These are phyloP conservation scores for Tuber umbilicatum DNA, from an alignment of 495 filamentous ascomycete species.

Conservation along the genomic window DNA sequence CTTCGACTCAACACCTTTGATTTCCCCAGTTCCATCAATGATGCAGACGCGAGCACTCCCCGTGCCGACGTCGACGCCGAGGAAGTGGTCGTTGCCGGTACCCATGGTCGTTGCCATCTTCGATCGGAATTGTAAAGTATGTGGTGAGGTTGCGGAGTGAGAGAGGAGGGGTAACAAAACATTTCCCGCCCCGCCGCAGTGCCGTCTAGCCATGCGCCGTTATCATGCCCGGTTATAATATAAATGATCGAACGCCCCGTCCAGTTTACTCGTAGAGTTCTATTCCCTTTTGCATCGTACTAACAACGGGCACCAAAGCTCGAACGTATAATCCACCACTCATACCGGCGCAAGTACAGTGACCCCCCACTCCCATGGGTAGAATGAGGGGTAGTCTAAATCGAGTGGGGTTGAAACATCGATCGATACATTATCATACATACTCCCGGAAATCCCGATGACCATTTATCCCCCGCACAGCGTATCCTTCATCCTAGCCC, in stretches of 20 bases:
- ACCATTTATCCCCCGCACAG: not conserved
- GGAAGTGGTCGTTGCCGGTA: slow-evolving; percentile 50
- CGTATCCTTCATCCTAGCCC: not conserved
- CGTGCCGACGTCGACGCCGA: slow-evolving; percentile 93
- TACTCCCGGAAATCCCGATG: not conserved
- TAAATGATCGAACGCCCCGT: not conserved
- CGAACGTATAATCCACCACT: too few relatives aligned
- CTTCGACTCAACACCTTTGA: slow-evolving; percentile 82
- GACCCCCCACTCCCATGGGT: too few relatives aligned
- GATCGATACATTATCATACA: not conserved
- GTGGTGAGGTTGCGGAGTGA: not conserved
- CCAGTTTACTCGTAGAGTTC: too few relatives aligned
- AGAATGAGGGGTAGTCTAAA: too few relatives aligned
- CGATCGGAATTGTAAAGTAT: not conserved
- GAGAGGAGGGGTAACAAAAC: not conserved
- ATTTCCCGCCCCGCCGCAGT: too few relatives aligned
- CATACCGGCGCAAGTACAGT: too few relatives aligned
- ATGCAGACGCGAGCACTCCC: slow-evolving; percentile 92
- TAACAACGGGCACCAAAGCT: too few relatives aligned
- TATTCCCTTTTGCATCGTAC: too few relatives aligned
- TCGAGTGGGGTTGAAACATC: not conserved
- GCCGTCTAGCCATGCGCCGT: not conserved
- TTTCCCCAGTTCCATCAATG: slow-evolving; percentile 82
- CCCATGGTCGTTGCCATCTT: not conserved
- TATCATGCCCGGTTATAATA: not conserved